These are phyloP conservation scores for Scytalidium lignicola DNA, from an alignment of 2,329 filamentous ascomycete genomes.

Conservation along the genomic window DNA sequence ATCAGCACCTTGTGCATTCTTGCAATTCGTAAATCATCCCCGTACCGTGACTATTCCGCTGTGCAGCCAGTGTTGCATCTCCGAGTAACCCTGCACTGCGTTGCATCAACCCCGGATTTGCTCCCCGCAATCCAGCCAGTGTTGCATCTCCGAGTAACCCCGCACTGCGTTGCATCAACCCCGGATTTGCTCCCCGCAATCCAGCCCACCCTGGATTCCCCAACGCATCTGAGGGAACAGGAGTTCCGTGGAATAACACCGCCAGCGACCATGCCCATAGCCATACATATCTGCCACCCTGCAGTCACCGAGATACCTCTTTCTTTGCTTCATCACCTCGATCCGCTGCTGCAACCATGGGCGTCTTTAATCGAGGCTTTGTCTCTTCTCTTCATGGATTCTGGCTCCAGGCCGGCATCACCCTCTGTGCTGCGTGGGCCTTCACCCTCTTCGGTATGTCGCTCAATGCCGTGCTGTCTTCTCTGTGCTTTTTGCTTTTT, in stretches of 20 bases:
- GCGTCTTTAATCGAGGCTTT: not conserved
- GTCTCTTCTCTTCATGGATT: not conserved
- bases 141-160: constrained; percentile 51
- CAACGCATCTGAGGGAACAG: too few relatives aligned
- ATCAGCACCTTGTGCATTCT: too few relatives aligned
- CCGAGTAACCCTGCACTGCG: too few relatives aligned
- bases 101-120: too few relatives aligned
- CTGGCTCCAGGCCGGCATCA: not conserved
- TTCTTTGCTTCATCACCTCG: not conserved
- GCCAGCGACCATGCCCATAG: not conserved
- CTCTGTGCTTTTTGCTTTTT: too few relatives aligned
- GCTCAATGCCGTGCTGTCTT: not conserved
- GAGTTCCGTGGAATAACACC: not conserved
- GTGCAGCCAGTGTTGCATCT: too few relatives aligned
- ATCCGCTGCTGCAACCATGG: not conserved
- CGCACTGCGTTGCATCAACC: constrained; percentile 65
- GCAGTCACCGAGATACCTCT: not conserved
- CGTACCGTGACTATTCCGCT: too few relatives aligned
- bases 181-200: constrained; percentile 25
- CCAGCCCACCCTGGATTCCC: not conserved
- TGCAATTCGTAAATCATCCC: too few relatives aligned
- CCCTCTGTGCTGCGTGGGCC: not conserved
- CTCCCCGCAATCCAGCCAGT: too few relatives aligned
- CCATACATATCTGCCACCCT: not conserved
- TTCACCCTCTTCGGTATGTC: not conserved